Evolutionary conservation across 495 filamentous ascomycete species (phyloP).

Genomic region (Podospora pseudopauciseta): DNA sequence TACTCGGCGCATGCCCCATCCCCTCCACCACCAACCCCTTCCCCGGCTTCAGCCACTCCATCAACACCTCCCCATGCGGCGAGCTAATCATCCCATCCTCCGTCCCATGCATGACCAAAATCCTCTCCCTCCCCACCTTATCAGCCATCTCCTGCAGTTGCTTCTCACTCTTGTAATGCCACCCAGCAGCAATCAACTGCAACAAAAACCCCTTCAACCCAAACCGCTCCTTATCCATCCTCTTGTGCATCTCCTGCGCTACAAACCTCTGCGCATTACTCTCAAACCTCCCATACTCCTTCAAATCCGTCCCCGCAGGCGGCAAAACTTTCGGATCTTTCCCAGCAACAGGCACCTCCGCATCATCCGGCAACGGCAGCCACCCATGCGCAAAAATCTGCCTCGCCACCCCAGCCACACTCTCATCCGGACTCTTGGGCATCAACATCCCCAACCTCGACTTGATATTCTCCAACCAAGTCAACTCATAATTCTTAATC

Average conservation of each 20-base stretch:
- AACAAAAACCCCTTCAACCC: slow-evolving; percentile 65
- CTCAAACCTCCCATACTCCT: slow-evolving; percentile 50
- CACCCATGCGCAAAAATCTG: slow-evolving; percentile 60
- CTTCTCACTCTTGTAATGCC: slow-evolving; percentile 66
- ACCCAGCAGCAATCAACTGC: slow-evolving; percentile 73
- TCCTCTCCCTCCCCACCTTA: slow-evolving; percentile 64
- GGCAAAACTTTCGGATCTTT: slow-evolving; percentile 24
- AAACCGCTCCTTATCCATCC: slow-evolving; percentile 51
- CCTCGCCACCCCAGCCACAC: slow-evolving; percentile 45
- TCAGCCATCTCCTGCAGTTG: slow-evolving; percentile 63
- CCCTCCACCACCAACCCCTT: slow-evolving; percentile 54
- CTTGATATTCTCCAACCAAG: slow-evolving; percentile 57
- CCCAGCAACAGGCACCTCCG: slow-evolving; percentile 35
- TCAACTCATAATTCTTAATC: slow-evolving; percentile 56
- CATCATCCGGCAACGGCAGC: slow-evolving; percentile 59
- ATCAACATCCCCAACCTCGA: slow-evolving; percentile 66
- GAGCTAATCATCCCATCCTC: slow-evolving; percentile 69
- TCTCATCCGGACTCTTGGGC: slow-evolving; percentile 61
- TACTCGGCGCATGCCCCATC: slow-evolving; percentile 63
- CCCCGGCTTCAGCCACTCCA: slow-evolving; percentile 51
- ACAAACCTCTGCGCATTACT: slow-evolving; percentile 76
- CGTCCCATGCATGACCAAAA: slow-evolving; percentile 70
- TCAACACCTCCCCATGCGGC: slow-evolving; percentile 59
- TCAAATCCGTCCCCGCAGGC: background rate
- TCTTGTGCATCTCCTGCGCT: slow-evolving; percentile 69